Percentiles rank a stretch among this genome's conserved stretches.
These are phyloP conservation scores for Botrytis cinerea DNA, from an alignment of 2,329 filamentous ascomycete genomes.

Conservation along the genomic window DNA sequence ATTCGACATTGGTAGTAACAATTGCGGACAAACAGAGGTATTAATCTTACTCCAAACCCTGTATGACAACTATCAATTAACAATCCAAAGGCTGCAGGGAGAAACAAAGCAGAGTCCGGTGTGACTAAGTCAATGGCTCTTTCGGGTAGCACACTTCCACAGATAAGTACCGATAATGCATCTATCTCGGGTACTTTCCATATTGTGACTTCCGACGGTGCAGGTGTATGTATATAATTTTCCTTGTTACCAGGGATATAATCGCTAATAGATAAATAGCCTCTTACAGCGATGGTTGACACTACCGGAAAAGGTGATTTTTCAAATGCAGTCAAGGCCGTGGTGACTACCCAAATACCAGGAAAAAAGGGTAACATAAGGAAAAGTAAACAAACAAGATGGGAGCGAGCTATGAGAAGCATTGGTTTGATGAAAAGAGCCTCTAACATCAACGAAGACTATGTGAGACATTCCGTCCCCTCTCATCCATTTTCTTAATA, in stretches of 20 bases:
- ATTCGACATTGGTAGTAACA: conserved; percentile 40
- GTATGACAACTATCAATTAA: conserved; percentile 41
- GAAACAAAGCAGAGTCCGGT: conserved; percentile 42
- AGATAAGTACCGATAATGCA: conserved; percentile 43
- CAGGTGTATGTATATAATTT: conserved; percentile 36
- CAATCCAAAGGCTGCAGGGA: conserved; percentile 33
- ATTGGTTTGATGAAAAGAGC: conserved; percentile 28
- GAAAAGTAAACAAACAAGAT: conserved; percentile 31
- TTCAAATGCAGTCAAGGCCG: conserved; percentile 40
- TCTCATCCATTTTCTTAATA: no score
- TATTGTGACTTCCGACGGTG: conserved; percentile 48
- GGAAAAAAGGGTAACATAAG: conserved; percentile 44
- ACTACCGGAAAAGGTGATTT: conserved; percentile 54
- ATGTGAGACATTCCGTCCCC: neutral
- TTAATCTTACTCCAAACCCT: neutral
- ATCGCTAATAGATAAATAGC: neutral
- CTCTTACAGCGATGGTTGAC: conserved; percentile 44
- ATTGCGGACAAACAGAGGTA: conserved; percentile 30
- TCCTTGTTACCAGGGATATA: neutral
- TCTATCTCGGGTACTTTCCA: conserved; percentile 44
- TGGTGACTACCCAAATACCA: conserved; percentile 44
- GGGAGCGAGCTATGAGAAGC: conserved; percentile 24
- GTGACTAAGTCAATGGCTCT: conserved; percentile 43
- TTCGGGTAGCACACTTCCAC: conserved; percentile 46
- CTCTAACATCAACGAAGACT: conserved; percentile 42